Evolutionary conservation across 176 grass and related monocot species (phyloP).

Genomic region (Luzula sylvatica): DNA sequence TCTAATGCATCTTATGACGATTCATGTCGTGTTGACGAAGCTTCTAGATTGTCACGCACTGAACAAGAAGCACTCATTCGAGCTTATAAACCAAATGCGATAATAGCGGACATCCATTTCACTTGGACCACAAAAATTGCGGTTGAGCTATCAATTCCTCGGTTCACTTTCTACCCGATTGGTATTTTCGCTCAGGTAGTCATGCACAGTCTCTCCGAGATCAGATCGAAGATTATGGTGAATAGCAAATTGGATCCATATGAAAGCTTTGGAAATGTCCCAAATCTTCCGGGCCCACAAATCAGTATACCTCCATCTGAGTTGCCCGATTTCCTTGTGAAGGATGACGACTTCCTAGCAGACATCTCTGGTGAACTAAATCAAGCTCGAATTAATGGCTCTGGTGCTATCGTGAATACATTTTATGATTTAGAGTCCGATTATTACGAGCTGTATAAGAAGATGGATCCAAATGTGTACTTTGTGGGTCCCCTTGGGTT

Average conservation of each 20-base stretch:
- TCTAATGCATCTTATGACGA: not conserved
- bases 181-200: not conserved
- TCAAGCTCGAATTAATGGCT: not conserved
- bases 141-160: not conserved
- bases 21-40: not conserved
- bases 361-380: not conserved
- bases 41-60: not conserved
- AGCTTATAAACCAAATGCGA: not conserved
- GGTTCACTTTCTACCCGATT: not conserved
- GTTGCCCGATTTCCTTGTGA: conserved; percentile 18
- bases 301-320: conserved; percentile 10
- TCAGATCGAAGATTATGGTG: too few relatives aligned
- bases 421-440: conserved; percentile 3
- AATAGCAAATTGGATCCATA: not conserved
- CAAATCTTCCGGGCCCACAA: not conserved
- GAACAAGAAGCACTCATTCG: not conserved
- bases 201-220: not conserved
- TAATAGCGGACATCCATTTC: not conserved
- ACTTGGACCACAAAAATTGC: not conserved
- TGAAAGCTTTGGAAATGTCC: not conserved
- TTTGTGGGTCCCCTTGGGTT: not conserved
- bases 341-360: not conserved
- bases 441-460: not conserved
- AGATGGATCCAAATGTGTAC: not conserved
- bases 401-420: conserved; percentile 2